Conservation (phyloP, 345 rosid genomes). For the Orychophragmus violaceus region DNA sequence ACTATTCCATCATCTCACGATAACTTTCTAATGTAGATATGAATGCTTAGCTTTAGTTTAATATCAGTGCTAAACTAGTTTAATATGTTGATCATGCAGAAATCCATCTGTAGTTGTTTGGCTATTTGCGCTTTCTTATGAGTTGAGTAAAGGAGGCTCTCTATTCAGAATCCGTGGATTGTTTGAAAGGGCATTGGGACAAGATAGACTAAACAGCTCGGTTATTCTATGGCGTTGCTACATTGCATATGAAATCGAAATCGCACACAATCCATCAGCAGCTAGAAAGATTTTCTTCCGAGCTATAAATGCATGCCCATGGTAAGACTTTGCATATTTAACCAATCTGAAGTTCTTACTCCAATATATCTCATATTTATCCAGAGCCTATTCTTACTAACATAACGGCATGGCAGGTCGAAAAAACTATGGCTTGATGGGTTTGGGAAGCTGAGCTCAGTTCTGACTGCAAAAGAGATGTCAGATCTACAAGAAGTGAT, state of each 20-base stretch:
- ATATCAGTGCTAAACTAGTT: slow-evolving; percentile 1
- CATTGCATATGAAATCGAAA: slow-evolving; percentile 68
- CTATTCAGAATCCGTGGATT: slow-evolving; percentile 69
- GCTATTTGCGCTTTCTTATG: slow-evolving; percentile 74
- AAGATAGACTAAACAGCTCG: slow-evolving; percentile 47
- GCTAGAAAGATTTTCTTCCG: slow-evolving; percentile 79
- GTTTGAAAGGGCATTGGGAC: slow-evolving; percentile 81
- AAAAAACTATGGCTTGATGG: slow-evolving; percentile 95
- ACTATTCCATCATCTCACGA: background rate
- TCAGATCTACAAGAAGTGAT: slow-evolving; percentile 96
- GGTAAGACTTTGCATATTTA: slow-evolving; percentile 40
- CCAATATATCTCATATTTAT: background rate
- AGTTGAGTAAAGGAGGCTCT: slow-evolving; percentile 64
- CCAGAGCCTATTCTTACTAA: background rate
- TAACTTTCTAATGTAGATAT: background rate
- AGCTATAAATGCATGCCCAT: slow-evolving; percentile 91
- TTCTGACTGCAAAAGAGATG: slow-evolving; percentile 67
- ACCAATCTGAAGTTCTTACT: background rate
- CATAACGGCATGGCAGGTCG: slow-evolving; percentile 46
- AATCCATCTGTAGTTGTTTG: slow-evolving; percentile 65
- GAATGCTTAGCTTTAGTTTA: background rate
- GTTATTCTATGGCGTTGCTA: slow-evolving; percentile 88
- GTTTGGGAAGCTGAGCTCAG: slow-evolving; percentile 51
- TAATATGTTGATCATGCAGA: slow-evolving; percentile 38
- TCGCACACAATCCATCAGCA: slow-evolving; percentile 50